These are phyloP conservation scores for Coemansia sp. DNA, from an alignment of 192 early-diverging fungal species.

Conservation along the genomic window DNA sequence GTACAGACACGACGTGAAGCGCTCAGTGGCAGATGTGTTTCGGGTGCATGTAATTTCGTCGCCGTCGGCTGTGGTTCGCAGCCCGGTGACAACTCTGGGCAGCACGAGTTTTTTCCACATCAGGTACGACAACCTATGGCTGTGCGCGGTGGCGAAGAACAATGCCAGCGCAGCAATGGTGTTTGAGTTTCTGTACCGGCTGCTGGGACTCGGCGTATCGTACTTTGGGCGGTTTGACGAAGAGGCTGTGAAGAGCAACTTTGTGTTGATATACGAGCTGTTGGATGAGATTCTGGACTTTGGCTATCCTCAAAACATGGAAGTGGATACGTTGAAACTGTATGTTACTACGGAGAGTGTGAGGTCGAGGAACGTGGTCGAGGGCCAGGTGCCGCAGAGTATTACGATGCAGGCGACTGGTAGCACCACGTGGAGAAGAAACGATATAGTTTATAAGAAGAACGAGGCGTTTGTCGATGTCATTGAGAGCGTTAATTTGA, in stretches of 20 bases:
- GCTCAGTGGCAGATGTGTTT: constrained; percentile 94
- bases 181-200: constrained; percentile 77
- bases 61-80: constrained; percentile 71
- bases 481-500: constrained; percentile 94
- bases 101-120: constrained; percentile 95
- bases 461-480: constrained; percentile 99
- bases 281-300: constrained; percentile 87
- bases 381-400: constrained; percentile 62
- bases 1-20: constrained; percentile 96
- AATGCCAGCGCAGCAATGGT: constrained; percentile 81
- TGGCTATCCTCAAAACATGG: constrained; percentile 86
- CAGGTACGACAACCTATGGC: constrained; percentile 94
- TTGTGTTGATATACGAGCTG: constrained; percentile 85
- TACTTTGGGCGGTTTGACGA: constrained; percentile 87
- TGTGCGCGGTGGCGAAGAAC: constrained; percentile 79
- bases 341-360: constrained; percentile 88
- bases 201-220: constrained; percentile 69
- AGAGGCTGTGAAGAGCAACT: constrained; percentile 82
- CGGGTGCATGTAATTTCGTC: constrained; percentile 95
- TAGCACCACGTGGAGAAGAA: constrained; percentile 88
- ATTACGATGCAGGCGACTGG: constrained; percentile 97
- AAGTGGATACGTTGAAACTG: constrained; percentile 80
- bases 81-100: constrained; percentile 87
- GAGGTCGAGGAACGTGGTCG: constrained; percentile 61
- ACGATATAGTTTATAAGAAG: constrained; percentile 94